Evolutionary conservation across 2,329 filamentous ascomycete genomes (phyloP).

Genomic region (Incumbomyces lentus): DNA sequence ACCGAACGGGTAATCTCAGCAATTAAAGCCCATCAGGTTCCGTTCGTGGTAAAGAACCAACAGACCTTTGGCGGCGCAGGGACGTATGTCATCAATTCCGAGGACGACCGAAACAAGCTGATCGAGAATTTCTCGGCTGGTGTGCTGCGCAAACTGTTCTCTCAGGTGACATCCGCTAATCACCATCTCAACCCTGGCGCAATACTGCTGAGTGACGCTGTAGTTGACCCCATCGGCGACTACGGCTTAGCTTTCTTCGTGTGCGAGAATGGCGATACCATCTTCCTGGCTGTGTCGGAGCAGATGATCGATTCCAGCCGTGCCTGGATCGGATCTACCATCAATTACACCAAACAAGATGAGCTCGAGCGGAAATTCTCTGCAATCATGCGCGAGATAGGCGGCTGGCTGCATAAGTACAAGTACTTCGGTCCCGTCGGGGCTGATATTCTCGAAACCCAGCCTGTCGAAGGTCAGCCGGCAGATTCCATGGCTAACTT

Average conservation of each 20-base stretch:
- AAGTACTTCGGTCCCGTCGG: neutral
- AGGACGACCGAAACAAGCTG: neutral
- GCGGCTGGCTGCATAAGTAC: neutral
- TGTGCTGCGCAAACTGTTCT: neutral
- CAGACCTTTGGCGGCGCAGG: neutral
- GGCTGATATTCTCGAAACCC: slow-evolving; percentile 1
- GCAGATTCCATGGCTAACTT: neutral
- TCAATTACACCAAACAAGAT: neutral
- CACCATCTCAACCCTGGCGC: neutral
- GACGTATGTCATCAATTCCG: neutral
- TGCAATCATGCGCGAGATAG: neutral
- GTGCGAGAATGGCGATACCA: neutral
- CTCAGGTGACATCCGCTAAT: neutral
- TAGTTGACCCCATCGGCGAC: neutral
- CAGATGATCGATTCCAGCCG: neutral
- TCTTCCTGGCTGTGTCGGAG: neutral
- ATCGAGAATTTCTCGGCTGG: neutral
- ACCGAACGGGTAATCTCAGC: neutral
- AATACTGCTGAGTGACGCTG: neutral
- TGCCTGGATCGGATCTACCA: neutral
- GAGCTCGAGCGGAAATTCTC: neutral
- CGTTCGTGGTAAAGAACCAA: neutral
- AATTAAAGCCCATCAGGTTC: neutral
- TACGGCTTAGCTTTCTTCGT: neutral
- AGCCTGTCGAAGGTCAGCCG: neutral